A percentile compares a stretch with the other conserved stretches of the same genome.
phyloP scores from a whole-genome alignment of 371 early-diverging fungal species.

The Coemansia sp. region DNA sequence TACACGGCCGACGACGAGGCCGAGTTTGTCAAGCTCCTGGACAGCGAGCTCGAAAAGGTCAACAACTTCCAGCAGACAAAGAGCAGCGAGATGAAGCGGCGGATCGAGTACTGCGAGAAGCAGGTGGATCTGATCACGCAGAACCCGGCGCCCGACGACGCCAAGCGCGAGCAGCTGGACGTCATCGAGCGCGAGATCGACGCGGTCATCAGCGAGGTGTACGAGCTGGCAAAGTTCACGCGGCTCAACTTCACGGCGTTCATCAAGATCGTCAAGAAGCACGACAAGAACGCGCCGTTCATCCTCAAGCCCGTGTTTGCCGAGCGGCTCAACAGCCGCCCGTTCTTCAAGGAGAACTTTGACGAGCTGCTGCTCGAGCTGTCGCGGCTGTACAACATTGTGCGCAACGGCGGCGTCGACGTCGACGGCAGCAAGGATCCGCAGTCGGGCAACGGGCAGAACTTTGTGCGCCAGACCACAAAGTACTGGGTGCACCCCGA shows the following conservation, averaged over 20 bases:
- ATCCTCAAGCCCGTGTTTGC: conserved; percentile 84
- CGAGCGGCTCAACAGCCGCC: conserved; percentile 79
- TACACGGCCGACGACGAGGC: conserved; percentile 76
- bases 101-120: conserved; percentile 74
- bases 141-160: conserved; percentile 60
- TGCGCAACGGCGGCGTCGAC: conserved; percentile 82
- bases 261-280: conserved; percentile 96
- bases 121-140: conserved; percentile 63
- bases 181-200: conserved; percentile 76
- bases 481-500: conserved; percentile 99
- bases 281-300: conserved; percentile 91
- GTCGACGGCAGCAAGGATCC: conserved; percentile 58
- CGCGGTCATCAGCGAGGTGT: conserved; percentile 82
- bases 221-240: conserved; percentile 87
- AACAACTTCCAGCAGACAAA: conserved; percentile 88
- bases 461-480: conserved; percentile 83
- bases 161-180: conserved; percentile 53
- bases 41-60: conserved; percentile 91
- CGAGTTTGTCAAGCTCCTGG: conserved; percentile 81
- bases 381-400: conserved; percentile 84
- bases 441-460: conserved; percentile 66
- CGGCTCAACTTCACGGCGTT: conserved; percentile 96
- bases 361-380: conserved; percentile 85
- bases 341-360: conserved; percentile 90
- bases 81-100: conserved; percentile 79